Base-by-base conservation (phyloP, 176 grass and related monocot species). In the Typha latifolia region DNA sequence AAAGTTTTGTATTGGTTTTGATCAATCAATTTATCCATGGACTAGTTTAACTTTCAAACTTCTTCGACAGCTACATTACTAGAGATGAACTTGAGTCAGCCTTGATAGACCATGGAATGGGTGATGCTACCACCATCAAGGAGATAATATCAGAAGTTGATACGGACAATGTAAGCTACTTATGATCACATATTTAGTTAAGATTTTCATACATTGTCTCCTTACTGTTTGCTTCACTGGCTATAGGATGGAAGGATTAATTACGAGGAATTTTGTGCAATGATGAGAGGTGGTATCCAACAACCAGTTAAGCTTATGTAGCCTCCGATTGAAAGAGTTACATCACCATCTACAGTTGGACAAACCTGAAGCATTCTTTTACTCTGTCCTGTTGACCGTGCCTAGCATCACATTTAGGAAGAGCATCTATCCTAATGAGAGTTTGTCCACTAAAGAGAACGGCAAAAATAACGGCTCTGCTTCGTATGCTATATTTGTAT, bases 221-320 rank as follows among this genome's bases (percentile, higher is more conserved):
- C 64, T 23, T 68, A 32, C 67, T 69, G 49, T 23, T 20, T 14
- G 22, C 74, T 29, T 47, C 76, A 80, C 37, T 79, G n/a, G 50
- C 18, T 55, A 61, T 47, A 96, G 93, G 93, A 96, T 78, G 93
- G 93, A 66, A 88, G 88, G 66, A 96, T 96, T 12, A 96, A 96
- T 74, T 96, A 96, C 3, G 85, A 92, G 22, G 93, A 96, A 65
- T 96, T 96, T 78, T 90, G 88, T 3, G 75, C 93, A 18, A 96
- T 96, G 93, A 96, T 96, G 93, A 91, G 83, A 82, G 83, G 87
- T 48, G 93, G 88, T 29, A 62, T 80, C 3, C 93, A 86, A 79
- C 88, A 88, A 68, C 93, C 93, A 22, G 69, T 83, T 62, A 86
- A 69, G 77, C 87, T 91, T 19, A 83, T 90, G 62, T 96, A 88